Evolutionary conservation across 1,139 yeast species (phyloP), one percentile per base, ranked within the genome.

Genomic region (Taphrina flavorubra): DNA sequence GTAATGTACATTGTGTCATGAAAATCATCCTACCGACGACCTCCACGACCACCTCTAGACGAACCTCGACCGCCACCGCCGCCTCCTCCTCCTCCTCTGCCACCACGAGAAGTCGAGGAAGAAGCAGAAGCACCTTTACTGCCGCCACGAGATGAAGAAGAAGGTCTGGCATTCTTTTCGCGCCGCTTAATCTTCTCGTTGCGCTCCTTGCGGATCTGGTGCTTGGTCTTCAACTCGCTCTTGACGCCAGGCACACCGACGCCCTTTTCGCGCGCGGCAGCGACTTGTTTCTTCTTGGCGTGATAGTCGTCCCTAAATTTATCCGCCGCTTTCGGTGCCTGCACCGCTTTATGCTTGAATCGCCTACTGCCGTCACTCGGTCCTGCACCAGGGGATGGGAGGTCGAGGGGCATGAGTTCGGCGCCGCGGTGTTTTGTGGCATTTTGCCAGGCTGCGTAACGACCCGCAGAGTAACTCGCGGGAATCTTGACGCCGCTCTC

Each of bases 401-500:
- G 31, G 18, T 74, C 74, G 36, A 73, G 71, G 1, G 73, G 73
- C 63, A 73, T 71, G 31, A 11, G 76, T 70, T 67, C 73, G n/a
- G 71, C 70, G 8, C 70, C 71, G 5, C 67, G 65, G 36, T 71
- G 67, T 37, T 69, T 68, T 40, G 73, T 87, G 90, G 71, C 81
- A 92, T 44, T 82, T 85, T 73, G 83, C 84, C 72, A 83, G 75
- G 34, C 74, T 75, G 20, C 77, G 74, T 53, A 86, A 82, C 70
- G 87, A 68, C 99, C 99, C 4, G 96, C 88, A 76, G 90, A 84
- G 79, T 88, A 92, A 25, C 96, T 84, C 0, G 99, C 99, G 4
- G 99, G 97, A 69, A 95, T 87, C 78, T 86, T 86, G 75, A 90
- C 92, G 8, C 99, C 99, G 78, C 91, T 88, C 78, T 95, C 99